Evolutionary conservation across 768 basidiomycete genomes (phyloP).

Genomic region (Rickenella mellea): DNA sequence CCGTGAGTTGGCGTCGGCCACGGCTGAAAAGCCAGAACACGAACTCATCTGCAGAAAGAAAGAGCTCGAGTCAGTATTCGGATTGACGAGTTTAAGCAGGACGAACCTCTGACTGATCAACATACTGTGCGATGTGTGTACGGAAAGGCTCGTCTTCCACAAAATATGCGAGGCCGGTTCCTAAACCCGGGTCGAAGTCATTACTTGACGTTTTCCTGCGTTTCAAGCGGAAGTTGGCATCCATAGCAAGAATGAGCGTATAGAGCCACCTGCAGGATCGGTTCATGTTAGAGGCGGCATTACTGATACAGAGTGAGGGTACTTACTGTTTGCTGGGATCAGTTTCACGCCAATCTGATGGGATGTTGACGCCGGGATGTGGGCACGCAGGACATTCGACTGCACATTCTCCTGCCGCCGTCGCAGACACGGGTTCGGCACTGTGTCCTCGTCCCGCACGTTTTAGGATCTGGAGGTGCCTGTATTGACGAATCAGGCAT

Average conservation of each 20-base stretch:
- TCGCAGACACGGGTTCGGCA: conserved; percentile 1
- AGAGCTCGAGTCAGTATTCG: background rate
- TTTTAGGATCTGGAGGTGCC: conserved; percentile 15
- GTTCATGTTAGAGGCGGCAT: background rate
- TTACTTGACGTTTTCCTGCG: conserved; percentile 15
- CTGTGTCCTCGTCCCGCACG: conserved; percentile 14
- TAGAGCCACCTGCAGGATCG: conserved; percentile 19
- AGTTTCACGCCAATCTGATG: conserved; percentile 1
- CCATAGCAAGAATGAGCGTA: conserved; percentile 17
- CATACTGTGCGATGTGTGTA: conserved; percentile 10
- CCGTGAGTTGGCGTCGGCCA: conserved; percentile 6
- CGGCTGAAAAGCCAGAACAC: conserved; percentile 5
- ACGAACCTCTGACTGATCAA: conserved; percentile 7
- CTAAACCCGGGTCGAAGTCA: conserved; percentile 18
- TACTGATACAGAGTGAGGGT: background rate
- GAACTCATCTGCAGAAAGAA: conserved; percentile 3
- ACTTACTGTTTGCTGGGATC: conserved; percentile 1
- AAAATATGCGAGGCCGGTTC: conserved; percentile 18
- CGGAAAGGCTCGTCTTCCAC: conserved; percentile 15
- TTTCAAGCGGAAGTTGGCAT: conserved; percentile 24
- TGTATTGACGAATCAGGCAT: conserved; percentile 13
- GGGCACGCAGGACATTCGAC: conserved; percentile 19
- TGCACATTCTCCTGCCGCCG: conserved; percentile 10
- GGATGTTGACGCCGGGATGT: conserved; percentile 18
- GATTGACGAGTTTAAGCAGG: background rate